Percentiles rank a stretch among this genome's conserved stretches.
phyloP scores from a whole-genome alignment of 2,329 filamentous ascomycete genomes.

The Neopestalotiopsis sp. region DNA sequence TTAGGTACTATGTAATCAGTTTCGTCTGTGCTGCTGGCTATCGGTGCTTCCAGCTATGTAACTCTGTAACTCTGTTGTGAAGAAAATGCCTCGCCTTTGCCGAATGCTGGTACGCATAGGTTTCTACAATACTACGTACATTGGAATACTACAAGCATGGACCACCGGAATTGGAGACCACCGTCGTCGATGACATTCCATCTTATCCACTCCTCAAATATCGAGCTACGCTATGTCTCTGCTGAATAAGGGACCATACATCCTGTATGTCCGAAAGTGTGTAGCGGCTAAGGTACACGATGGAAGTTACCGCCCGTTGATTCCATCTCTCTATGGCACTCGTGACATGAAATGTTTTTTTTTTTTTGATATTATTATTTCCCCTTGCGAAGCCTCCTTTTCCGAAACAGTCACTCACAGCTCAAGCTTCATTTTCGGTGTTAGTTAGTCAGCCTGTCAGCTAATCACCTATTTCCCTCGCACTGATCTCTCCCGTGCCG shows the following conservation, averaged over 20 bases:
- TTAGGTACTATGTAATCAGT: background rate
- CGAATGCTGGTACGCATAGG: background rate
- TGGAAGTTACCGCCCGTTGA: background rate
- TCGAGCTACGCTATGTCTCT: background rate
- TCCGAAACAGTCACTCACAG: too few relatives aligned
- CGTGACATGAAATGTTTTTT: background rate
- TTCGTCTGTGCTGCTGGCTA: background rate
- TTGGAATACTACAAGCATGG: background rate
- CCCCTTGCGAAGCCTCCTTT: background rate
- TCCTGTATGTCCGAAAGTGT: background rate
- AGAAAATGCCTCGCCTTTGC: constrained; percentile 11
- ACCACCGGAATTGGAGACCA: background rate
- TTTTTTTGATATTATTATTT: background rate
- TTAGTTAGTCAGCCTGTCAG: too few relatives aligned
- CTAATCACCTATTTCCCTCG: background rate
- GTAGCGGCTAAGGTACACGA: background rate
- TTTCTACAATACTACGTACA: too few relatives aligned
- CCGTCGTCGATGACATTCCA: background rate
- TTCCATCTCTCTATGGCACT: background rate
- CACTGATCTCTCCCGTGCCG: background rate
- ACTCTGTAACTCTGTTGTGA: background rate
- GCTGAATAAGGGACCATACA: background rate
- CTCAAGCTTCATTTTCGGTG: too few relatives aligned
- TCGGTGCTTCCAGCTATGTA: background rate
- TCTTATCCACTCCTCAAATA: background rate